Percentiles rank a stretch among this genome's conserved stretches.
Evolutionary conservation across 2,329 filamentous ascomycete genomes (phyloP).

Genomic region (Trichophyton rubrum): DNA sequence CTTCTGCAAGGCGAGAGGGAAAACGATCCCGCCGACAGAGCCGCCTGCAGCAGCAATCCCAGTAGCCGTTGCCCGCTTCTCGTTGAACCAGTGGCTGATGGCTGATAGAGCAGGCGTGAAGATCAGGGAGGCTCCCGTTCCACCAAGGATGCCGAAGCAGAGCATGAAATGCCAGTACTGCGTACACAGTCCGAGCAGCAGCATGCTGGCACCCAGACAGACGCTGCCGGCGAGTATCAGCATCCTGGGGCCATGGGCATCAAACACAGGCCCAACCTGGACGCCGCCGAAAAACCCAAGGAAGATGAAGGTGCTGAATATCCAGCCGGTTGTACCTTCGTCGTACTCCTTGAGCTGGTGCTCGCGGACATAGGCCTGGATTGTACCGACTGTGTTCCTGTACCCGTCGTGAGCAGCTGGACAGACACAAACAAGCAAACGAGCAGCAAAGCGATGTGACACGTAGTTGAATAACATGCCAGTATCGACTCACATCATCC

Average conservation of each 20-base stretch:
- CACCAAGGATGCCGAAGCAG: conserved; percentile 25
- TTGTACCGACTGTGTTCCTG: conserved; percentile 26
- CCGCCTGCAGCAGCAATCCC: conserved; percentile 26
- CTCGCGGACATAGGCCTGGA: conserved; percentile 29
- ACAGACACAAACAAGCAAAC: too few relatives aligned
- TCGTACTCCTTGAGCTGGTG: conserved; percentile 25
- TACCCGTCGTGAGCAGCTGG: background rate
- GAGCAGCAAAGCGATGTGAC: too few relatives aligned
- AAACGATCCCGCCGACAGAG: conserved; percentile 25
- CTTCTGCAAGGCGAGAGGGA: conserved; percentile 24
- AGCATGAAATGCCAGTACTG: conserved; percentile 30
- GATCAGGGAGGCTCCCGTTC: conserved; percentile 21
- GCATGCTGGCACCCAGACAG: conserved; percentile 18
- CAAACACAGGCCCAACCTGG: conserved; percentile 29
- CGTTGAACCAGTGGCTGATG: conserved; percentile 26
- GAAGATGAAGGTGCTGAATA: conserved; percentile 30
- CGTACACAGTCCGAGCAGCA: conserved; percentile 23
- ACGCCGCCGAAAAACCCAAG: conserved; percentile 27
- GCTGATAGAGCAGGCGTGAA: conserved; percentile 23
- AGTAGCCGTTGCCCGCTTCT: conserved; percentile 22
- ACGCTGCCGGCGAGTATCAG: conserved; percentile 23
- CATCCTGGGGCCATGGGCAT: conserved; percentile 23
- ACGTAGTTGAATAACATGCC: too few relatives aligned
- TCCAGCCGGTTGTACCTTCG: conserved; percentile 27
- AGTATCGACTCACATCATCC: conserved; percentile 18